Conservation (phyloP, 1,284 basidiomycete genomes). For the Puccinia sorghi region DNA sequence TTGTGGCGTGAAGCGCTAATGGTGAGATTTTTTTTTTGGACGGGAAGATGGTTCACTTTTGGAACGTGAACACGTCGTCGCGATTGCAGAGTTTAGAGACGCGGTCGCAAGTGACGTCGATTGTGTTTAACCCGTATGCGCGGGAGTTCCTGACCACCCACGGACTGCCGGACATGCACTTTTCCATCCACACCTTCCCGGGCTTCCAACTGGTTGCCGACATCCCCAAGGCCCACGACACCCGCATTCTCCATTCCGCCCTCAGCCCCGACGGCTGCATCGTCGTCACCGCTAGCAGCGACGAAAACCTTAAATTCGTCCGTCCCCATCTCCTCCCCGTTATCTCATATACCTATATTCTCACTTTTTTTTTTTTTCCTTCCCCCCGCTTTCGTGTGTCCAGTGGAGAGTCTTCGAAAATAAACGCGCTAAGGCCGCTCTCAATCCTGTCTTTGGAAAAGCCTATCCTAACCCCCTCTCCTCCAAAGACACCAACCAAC, state of each 20-base stretch:
- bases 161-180: conserved; percentile 75
- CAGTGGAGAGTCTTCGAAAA: conserved; percentile 44
- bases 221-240: conserved; percentile 87
- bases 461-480: not conserved
- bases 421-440: not conserved
- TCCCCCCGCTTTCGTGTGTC: no score
- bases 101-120: conserved; percentile 84
- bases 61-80: conserved; percentile 48
- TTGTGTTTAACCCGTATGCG: conserved; percentile 82
- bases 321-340: not conserved
- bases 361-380: not conserved
- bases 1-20: no score
- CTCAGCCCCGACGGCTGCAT: conserved; percentile 83
- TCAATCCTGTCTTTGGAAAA: conserved; percentile 27
- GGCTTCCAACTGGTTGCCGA: conserved; percentile 76
- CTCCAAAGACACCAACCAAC: conserved; percentile 9
- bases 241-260: conserved; percentile 79
- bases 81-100: conserved; percentile 64
- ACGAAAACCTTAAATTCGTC: conserved; percentile 85
- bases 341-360: not conserved
- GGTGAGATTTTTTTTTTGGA: no score
- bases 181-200: conserved; percentile 70
- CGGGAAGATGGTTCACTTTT: conserved; percentile 50
- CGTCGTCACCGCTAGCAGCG: conserved; percentile 83
- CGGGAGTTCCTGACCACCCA: conserved; percentile 92